Evolutionary conservation across 2,329 filamentous ascomycete species (phyloP), one percentile per base, ranked within the genome.

Genomic region (Xylaria sp.): DNA sequence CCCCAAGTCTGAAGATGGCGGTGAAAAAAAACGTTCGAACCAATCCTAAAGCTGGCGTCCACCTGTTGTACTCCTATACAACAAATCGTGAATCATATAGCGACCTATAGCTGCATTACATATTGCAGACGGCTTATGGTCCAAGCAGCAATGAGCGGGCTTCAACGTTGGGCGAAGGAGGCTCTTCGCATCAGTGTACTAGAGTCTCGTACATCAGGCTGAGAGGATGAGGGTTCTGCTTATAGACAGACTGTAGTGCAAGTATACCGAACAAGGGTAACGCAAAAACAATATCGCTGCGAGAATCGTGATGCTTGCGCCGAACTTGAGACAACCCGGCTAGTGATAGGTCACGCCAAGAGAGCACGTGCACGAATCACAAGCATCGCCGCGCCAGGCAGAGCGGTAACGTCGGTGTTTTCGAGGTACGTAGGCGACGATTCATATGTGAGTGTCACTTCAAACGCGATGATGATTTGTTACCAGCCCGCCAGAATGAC

Each of bases 11-110:
- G n/a, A 32, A 61, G 21, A 57, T 30, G 45, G 61, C 64, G 59
- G 61, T 69, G 64, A 67, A 64, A 55, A 21, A 48, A 14, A 47
- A 47, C 5, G 42, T 30, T 50, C 30, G 48, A 48, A 53, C 58
- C 50, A 54, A 51, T 63, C 42, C 55, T 24, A 50, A 60, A 55
- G 64, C 67, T 67, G 59, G 58, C 54, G 58, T 51, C 55, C 60
- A 24, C 34, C 50, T 58, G 53, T 21, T 32, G 60, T 54, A 55
- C 34, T 57, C 54, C 51, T 54, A 48, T 65, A 32, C 45, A 48
- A n/a, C 19, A 39, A 60, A 54, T 34, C 54, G n/a, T 34, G 8
- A 47, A 14, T 30, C 30, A 30, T 30, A 30, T 51, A 51, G 48
- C 19, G 3, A 17, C 32, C 17, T 57, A 57, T 61, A 56, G 34